Conservation (phyloP, 2,329 filamentous ascomycete species). For the Penicillium olsonii region DNA sequence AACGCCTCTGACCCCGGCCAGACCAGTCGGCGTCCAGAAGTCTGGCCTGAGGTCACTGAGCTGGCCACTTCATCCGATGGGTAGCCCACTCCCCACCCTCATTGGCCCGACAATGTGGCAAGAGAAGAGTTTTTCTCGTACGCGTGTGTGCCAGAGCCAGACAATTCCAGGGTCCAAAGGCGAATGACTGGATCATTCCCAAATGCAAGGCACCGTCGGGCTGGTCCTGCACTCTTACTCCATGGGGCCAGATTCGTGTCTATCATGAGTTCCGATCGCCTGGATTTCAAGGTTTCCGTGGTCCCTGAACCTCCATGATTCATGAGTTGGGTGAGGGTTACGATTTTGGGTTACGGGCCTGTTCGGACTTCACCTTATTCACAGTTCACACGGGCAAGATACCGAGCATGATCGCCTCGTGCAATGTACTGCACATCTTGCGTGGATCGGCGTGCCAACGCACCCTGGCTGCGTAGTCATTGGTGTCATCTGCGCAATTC, state of each 20-base stretch:
- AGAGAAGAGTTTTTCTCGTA: neutral
- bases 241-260: neutral
- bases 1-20: neutral
- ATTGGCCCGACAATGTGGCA: neutral
- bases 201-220: neutral
- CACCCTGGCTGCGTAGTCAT: neutral
- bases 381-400: too few species aligned
- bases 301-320: conserved; percentile 5
- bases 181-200: neutral
- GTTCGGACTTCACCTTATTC: neutral
- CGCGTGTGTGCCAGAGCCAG: too few species aligned
- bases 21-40: conserved; percentile 3
- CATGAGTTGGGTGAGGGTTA: neutral
- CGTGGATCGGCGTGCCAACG: too few species aligned
- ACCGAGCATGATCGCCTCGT: neutral
- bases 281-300: neutral
- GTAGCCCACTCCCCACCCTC: neutral
- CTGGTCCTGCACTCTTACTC: neutral
- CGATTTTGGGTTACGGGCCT: neutral
- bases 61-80: neutral
- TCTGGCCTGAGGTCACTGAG: neutral
- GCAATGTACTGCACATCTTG: too few species aligned
- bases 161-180: too few species aligned
- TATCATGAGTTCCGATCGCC: neutral
- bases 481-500: neutral